Conservation (phyloP, 1,139 yeast species). For the Yamadazyma dushanensis region DNA sequence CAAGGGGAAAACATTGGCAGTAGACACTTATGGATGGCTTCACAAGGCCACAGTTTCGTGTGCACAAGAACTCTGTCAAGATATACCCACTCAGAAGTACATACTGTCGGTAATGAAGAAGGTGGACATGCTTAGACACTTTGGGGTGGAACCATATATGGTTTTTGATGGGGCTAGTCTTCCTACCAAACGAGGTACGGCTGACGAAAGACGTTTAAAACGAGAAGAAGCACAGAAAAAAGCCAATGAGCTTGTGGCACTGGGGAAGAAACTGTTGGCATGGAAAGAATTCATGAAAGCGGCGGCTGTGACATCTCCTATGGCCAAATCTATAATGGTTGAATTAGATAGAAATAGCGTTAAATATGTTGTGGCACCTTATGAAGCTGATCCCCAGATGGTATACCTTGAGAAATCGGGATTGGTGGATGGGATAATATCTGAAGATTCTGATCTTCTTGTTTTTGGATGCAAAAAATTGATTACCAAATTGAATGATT, state of each 20-base stretch:
- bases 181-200: conserved; percentile 79
- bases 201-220: conserved; percentile 55
- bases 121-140: conserved; percentile 63
- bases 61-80: conserved; percentile 78
- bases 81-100: conserved; percentile 67
- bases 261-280: conserved; percentile 62
- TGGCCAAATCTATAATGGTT: conserved; percentile 86
- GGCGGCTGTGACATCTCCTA: conserved; percentile 83
- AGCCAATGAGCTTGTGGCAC: conserved; percentile 50
- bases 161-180: conserved; percentile 93
- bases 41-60: conserved; percentile 85
- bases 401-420: conserved; percentile 81
- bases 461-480: conserved; percentile 81
- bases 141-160: conserved; percentile 78
- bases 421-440: conserved; percentile 77
- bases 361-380: conserved; percentile 89
- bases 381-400: conserved; percentile 97
- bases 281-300: conserved; percentile 72
- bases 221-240: conserved; percentile 58
- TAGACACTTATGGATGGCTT: conserved; percentile 96
- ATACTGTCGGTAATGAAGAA: conserved; percentile 60
- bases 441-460: conserved; percentile 92
- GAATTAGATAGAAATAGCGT: conserved; percentile 61
- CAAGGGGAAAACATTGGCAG: conserved; percentile 77
- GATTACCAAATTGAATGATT: conserved; percentile 79